Evolutionary conservation across 129 eudicot genomes (phyloP), one percentile per base, ranked within the genome.

Genomic region (Artemisia tridentata): DNA sequence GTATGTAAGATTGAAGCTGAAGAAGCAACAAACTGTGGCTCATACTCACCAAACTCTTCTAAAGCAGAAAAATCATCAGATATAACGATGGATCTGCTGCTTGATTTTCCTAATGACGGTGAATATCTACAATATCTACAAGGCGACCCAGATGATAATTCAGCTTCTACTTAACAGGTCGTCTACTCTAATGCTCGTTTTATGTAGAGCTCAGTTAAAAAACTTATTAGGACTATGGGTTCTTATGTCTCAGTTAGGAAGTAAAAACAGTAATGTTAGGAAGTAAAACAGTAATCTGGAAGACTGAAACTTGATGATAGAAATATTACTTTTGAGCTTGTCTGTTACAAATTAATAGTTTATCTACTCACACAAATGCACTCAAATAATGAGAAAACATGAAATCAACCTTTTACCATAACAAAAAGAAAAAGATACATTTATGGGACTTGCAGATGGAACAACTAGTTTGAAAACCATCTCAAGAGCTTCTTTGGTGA

Each of bases 21-120:
- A 7, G 81, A 69, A 14, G 76, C 58, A 16, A 63, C 71, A 14
- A 75, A 72, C 65, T 67, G 66, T 12, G 68, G 62, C 46, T 78
- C 90, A 15, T 83, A 79, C n/a, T 74, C 74, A 45, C 79, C 89
- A 7, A 76, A 70, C 51, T 81, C 90, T 0, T 82, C 62, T 19
- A 88, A 86, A 38, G 57, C 73, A 54, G 91, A 78, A 11, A 82
- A 79, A 29, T 78, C 84, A n/a, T 70, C 88, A 18, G 90, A 88
- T 51, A 72, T 86, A 67, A 84, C 87, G 49, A 17, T 84, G 83
- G 75, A 84, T 74, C 78, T 88, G 69, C 64, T 91, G 48, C 78
- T 88, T 19, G 97, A 91, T 75, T 82, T 86, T 48, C 93, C 96
- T 0, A 71, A 66, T 8, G 83, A 72, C 58, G 86, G 75, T 19